Evolutionary conservation across 345 rosid genomes (phyloP), one percentile per base, ranked within the genome.

Genomic region (Heritiera littoralis): DNA sequence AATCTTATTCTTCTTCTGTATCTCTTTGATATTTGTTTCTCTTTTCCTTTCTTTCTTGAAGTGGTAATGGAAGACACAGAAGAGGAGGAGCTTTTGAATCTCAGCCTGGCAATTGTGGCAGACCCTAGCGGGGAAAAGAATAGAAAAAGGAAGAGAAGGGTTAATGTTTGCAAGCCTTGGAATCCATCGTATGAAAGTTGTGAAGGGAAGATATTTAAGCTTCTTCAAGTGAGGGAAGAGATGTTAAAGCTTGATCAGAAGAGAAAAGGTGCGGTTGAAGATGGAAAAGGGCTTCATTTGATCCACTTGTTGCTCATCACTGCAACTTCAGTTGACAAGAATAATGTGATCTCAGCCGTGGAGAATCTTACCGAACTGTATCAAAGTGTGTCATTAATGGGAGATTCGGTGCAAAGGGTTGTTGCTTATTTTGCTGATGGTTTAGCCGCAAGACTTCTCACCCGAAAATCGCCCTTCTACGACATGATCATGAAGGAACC

Each of bases 381-480:
- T 64, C 85, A 77, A 40, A 83, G 43, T 20, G 89, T 86, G 10
- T 88, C 86, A 3, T 74, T 88, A 56, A 78, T 80, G 3, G 95
- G 95, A 0, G 92, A 91, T 61, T 89, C 95, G 0, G 93, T 91
- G 23, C 90, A 87, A 52, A 56, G 95, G 46, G 92, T 89, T 0
- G 90, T 91, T 11, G 95, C 92, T 52, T 85, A 89, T 18, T 91
- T 89, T 15, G 82, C 90, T 0, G 93, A 89, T 9, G 95, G 92
- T 51, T 70, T 91, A 15, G 77, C 89, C 0, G 92, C 92, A 0
- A 83, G 89, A 80, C 88, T 89, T 10, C 86, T 91, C 30, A 85
- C 92, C 0, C 32, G 67, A 2, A 85, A 84, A 66, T 91, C 92
- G 14, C 93, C 95, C 0, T 89, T 91, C 74, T 85, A 84, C 30